Percentiles rank a stretch among this genome's conserved stretches.
Evolutionary conservation across 2,329 filamentous ascomycete species (phyloP).

Genomic region (Xylaria sp.): DNA sequence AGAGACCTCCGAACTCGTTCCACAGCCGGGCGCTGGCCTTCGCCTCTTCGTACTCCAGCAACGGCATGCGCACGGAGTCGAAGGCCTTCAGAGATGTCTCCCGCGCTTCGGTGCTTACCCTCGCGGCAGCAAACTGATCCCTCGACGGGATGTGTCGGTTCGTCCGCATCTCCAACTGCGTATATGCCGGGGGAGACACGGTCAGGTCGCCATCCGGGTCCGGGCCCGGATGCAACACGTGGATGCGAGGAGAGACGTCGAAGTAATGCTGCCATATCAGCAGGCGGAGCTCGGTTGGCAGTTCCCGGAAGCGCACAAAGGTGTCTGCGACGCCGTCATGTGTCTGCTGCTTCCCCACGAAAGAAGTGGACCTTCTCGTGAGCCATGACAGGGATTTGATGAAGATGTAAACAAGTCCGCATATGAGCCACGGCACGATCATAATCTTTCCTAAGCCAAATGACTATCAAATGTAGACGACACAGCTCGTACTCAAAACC

Average conservation of each 20-base stretch:
- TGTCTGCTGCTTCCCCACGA: too few relatives aligned
- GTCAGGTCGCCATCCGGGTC: not conserved
- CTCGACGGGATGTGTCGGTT: constrained; percentile 8
- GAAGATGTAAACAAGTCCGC: too few relatives aligned
- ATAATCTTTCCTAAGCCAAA: too few relatives aligned
- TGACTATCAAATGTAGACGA: too few relatives aligned
- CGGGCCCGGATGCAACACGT: constrained; percentile 15
- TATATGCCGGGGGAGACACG: constrained; percentile 8
- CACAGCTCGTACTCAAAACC: too few relatives aligned
- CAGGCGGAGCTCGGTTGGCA: constrained; percentile 20
- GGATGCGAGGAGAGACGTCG: constrained; percentile 14
- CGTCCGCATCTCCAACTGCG: constrained; percentile 16
- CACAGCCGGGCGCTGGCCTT: constrained; percentile 5
- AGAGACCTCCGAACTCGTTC: too few relatives aligned
- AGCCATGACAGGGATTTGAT: too few relatives aligned
- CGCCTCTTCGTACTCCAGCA: constrained; percentile 8
- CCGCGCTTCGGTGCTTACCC: constrained; percentile 16
- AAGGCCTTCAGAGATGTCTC: constrained; percentile 12
- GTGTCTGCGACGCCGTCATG: not conserved
- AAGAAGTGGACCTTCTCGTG: too few relatives aligned
- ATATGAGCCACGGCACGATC: too few relatives aligned
- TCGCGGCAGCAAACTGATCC: constrained; percentile 13
- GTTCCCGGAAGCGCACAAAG: constrained; percentile 14
- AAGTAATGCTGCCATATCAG: constrained; percentile 23
- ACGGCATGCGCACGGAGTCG: constrained; percentile 17